These are phyloP conservation scores for Exophiala xenobiotica DNA, from an alignment of 2,329 filamentous ascomycete genomes.

Conservation along the genomic window DNA sequence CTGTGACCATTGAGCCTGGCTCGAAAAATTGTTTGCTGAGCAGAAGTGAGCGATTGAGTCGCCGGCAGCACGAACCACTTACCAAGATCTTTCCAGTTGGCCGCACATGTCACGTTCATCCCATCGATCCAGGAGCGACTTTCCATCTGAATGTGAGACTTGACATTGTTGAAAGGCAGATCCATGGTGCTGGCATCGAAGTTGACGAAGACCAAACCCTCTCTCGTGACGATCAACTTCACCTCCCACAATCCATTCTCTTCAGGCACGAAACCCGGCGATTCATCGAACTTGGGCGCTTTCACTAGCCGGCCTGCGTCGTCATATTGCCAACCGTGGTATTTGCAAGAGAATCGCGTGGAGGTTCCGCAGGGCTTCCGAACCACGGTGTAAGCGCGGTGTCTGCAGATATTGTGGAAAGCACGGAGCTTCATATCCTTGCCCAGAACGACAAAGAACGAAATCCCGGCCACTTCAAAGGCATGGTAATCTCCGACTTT, in stretches of 20 bases:
- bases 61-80: not conserved
- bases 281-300: slow-evolving; percentile 58
- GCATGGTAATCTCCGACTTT: slow-evolving; percentile 58
- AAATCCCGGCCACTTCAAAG: slow-evolving; percentile 56
- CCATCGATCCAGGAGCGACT: slow-evolving; percentile 21
- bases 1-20: slow-evolving; percentile 22
- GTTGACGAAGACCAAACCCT: slow-evolving; percentile 27
- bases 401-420: slow-evolving; percentile 64
- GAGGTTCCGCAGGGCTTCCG: slow-evolving; percentile 51
- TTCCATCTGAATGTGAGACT: slow-evolving; percentile 23
- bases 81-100: slow-evolving; percentile 28
- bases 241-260: slow-evolving; percentile 54
- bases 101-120: slow-evolving; percentile 15
- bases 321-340: slow-evolving; percentile 64
- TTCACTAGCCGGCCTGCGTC: slow-evolving; percentile 59
- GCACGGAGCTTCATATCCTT: slow-evolving; percentile 55
- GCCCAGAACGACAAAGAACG: slow-evolving; percentile 56
- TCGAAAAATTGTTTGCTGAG: slow-evolving; percentile 25
- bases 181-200: slow-evolving; percentile 27
- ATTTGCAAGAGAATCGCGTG: slow-evolving; percentile 54
- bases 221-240: slow-evolving; percentile 22
- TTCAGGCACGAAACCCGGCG: slow-evolving; percentile 57
- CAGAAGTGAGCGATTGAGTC: not conserved
- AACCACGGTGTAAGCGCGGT: slow-evolving; percentile 61
- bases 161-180: slow-evolving; percentile 27